Evolutionary conservation across 108 stramenopile genomes (phyloP).

Genomic region (Cafeteria roenbergensis): DNA sequence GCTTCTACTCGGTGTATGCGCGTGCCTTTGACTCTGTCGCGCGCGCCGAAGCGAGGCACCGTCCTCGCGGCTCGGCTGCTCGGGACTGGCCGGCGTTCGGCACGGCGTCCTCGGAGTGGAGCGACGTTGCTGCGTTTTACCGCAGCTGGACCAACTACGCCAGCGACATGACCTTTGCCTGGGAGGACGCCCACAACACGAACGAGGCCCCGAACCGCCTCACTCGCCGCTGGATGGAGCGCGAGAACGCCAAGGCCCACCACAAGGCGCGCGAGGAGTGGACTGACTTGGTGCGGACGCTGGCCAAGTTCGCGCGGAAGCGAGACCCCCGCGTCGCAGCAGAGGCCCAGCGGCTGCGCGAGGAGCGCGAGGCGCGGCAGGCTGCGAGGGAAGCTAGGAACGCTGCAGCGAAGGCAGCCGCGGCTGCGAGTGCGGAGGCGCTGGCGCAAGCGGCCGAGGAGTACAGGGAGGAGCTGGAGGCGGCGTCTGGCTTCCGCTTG

Average conservation of each 20-base stretch:
- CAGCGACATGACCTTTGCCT: slow-evolving; percentile 18
- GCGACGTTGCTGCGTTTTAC: slow-evolving; percentile 23
- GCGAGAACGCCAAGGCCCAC: slow-evolving; percentile 22
- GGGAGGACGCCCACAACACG: slow-evolving; percentile 24
- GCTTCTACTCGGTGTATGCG: slow-evolving; percentile 23
- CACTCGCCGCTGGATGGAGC: slow-evolving; percentile 22
- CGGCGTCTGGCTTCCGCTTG: neutral
- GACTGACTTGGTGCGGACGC: slow-evolving; percentile 12
- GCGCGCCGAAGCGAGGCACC: slow-evolving; percentile 1
- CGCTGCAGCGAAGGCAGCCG: slow-evolving; percentile 10
- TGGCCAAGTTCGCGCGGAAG: slow-evolving; percentile 18
- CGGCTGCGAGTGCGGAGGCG: slow-evolving; percentile 10
- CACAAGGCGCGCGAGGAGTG: slow-evolving; percentile 13
- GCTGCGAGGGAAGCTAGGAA: slow-evolving; percentile 3
- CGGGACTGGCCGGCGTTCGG: too few relatives aligned
- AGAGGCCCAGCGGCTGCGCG: slow-evolving; percentile 3
- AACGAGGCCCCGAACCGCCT: slow-evolving; percentile 24
- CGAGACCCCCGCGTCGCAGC: slow-evolving; percentile 20
- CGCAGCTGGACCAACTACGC: slow-evolving; percentile 9
- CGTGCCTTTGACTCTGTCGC: slow-evolving; percentile 14
- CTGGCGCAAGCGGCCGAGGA: neutral
- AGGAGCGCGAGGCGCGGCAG: neutral
- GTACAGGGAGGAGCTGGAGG: neutral
- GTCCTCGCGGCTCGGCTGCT: too few relatives aligned
- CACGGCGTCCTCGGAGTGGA: neutral